Conservation (phyloP, 768 basidiomycete genomes). For the Obba rivulosa region DNA sequence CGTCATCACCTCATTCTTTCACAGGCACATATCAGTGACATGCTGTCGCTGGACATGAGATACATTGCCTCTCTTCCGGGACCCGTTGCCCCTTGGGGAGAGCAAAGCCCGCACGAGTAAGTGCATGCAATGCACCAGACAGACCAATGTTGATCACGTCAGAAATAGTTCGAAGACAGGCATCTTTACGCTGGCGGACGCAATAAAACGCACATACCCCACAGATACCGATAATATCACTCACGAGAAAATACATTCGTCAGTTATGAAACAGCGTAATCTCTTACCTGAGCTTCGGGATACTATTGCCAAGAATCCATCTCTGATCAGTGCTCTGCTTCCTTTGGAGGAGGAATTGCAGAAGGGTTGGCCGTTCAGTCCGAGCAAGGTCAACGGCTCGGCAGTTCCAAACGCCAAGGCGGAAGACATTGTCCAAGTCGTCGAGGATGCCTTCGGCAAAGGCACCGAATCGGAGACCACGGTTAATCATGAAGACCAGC, state of each 20-base stretch:
- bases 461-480: no score
- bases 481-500: no score
- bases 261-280: conserved; percentile 43
- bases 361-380: conserved; percentile 32
- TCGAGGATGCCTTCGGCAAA: no score
- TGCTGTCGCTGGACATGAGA: conserved; percentile 49
- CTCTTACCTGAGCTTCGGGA: conserved; percentile 28
- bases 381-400: no score
- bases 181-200: conserved; percentile 44
- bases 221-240: conserved; percentile 38
- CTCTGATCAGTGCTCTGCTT: conserved; percentile 37
- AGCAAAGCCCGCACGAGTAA: conserved; percentile 59
- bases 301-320: conserved; percentile 36
- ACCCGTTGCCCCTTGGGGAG: conserved; percentile 56
- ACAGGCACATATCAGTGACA: conserved; percentile 52
- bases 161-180: conserved; percentile 32
- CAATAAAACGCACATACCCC: conserved; percentile 45
- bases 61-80: conserved; percentile 47
- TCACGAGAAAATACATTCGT: conserved; percentile 57
- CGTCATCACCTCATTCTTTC: conserved; percentile 1
- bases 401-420: conserved; percentile 30
- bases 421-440: no score
- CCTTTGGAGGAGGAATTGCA: conserved; percentile 50
- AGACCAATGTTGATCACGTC: background rate
- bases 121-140: conserved; percentile 17